Conservation (phyloP, 1,139 yeast genomes). For the Diutina neorugosa region DNA sequence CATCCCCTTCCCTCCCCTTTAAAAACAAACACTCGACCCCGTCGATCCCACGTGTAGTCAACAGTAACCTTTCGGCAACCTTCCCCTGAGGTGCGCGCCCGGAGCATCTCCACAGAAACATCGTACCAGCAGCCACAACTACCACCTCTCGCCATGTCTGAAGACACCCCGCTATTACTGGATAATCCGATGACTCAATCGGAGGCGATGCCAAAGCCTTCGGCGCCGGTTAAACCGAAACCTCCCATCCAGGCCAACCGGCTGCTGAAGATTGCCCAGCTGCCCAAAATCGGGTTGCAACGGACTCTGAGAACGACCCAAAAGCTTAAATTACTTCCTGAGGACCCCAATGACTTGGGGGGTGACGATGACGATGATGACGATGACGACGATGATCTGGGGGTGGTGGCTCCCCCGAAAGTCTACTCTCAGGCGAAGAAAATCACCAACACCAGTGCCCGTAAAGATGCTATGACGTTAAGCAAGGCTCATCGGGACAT, state of each 20-base stretch:
- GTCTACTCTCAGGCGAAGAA: conserved; percentile 76
- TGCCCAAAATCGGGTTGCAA: conserved; percentile 1
- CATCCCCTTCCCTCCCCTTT: too few species aligned
- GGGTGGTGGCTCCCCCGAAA: neutral
- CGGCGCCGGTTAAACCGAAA: neutral
- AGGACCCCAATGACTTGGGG: conserved; percentile 32
- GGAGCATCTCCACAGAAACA: neutral
- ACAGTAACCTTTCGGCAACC: neutral
- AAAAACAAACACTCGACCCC: neutral
- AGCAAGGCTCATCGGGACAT: conserved; percentile 82
- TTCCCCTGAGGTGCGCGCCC: neutral
- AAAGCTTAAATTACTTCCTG: conserved; percentile 77
- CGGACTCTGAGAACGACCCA: conserved; percentile 50
- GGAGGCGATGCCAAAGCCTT: neutral
- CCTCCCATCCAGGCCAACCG: neutral
- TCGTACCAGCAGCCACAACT: neutral
- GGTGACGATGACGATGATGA: conserved; percentile 18
- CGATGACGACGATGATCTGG: conserved; percentile 17
- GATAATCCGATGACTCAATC: conserved; percentile 3
- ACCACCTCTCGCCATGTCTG: neutral
- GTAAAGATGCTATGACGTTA: conserved; percentile 86
- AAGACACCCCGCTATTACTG: conserved; percentile 2
- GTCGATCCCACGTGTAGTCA: neutral
- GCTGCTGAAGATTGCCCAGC: conserved; percentile 2
- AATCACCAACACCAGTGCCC: conserved; percentile 82